Base-by-base conservation (phyloP, 495 filamentous ascomycete species). In the Aeminium ludgeri region DNA sequence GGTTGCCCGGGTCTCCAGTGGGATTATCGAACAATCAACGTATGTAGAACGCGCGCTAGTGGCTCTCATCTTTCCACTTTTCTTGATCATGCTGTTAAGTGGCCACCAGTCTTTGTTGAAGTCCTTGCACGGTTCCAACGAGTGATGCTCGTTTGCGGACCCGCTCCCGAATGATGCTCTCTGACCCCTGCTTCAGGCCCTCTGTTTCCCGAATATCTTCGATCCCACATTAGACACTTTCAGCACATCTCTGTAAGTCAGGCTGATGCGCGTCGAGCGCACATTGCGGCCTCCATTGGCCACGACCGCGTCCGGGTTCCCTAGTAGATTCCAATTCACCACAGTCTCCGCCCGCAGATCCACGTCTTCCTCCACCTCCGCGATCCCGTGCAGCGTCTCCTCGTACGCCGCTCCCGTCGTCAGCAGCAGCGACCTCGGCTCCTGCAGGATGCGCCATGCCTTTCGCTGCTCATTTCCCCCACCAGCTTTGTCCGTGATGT, bases 171-270 rank as follows among this genome's bases (percentile, higher is more conserved):
- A n/a, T n/a, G n/a, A n/a, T n/a, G n/a, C n/a, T n/a, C n/a, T n/a
- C n/a, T n/a, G n/a, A n/a, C n/a, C n/a, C n/a, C n/a, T n/a, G n/a
- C n/a, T 30, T 53, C 46, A 49, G 6, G 13, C 23, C 38, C 29
- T 50, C 3, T 15, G 30, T 20, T 39, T 41, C 1, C 51, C 51
- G 23, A 55, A 52, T 12, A 55, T 39, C 40, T 50, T 55, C 32
- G 30, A 36, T n/a, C 49, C 46, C 5, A 49, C 30, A 16, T 34
- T 44, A 20, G 50, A 50, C 34, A 94, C 85, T 56, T 80, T 87
- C 42, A 84, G 62, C 32, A 96, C 91, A 62, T 96, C 89, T 40
- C 91, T 72, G 66, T 84, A 96, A 7, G 89, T 97, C 48, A 96
- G 64, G 58, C 87, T 95, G 19, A 76, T 73, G 53, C 89, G 72